These are phyloP conservation scores for Quercus tomentella DNA, from an alignment of 331 rosid genomes.

Conservation along the genomic window DNA sequence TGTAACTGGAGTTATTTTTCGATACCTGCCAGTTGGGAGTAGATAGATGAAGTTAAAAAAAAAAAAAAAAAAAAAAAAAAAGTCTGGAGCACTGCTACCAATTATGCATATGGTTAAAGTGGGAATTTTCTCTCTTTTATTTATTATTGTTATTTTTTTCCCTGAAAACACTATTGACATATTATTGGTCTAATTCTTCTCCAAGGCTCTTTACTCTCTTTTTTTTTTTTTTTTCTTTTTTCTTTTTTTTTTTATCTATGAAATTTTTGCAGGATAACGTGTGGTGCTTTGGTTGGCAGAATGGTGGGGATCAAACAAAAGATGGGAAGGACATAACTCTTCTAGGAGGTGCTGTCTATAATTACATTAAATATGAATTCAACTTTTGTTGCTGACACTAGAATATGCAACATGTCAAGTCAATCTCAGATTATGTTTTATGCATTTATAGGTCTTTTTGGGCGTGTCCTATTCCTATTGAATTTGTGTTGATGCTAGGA, in stretches of 20 bases:
- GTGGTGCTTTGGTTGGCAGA: conserved; percentile 81
- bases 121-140: neutral
- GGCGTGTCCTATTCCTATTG: neutral
- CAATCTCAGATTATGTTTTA: neutral
- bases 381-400: neutral
- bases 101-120: conserved; percentile 13
- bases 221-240: neutral
- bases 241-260: conserved; percentile 9
- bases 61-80: too few relatives aligned
- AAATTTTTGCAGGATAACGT: conserved; percentile 38
- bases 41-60: neutral
- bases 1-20: neutral
- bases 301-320: conserved; percentile 46
- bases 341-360: conserved; percentile 71
- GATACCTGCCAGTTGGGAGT: neutral
- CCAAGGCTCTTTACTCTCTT: neutral
- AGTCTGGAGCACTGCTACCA: neutral
- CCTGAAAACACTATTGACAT: neutral
- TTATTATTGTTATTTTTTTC: neutral
- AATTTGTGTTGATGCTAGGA: neutral
- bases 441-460: neutral
- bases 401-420: neutral
- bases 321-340: conserved; percentile 52
- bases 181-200: conserved; percentile 3
- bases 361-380: neutral